Conservation (phyloP, 1,139 yeast genomes). For the Candida sanyaensis region DNA sequence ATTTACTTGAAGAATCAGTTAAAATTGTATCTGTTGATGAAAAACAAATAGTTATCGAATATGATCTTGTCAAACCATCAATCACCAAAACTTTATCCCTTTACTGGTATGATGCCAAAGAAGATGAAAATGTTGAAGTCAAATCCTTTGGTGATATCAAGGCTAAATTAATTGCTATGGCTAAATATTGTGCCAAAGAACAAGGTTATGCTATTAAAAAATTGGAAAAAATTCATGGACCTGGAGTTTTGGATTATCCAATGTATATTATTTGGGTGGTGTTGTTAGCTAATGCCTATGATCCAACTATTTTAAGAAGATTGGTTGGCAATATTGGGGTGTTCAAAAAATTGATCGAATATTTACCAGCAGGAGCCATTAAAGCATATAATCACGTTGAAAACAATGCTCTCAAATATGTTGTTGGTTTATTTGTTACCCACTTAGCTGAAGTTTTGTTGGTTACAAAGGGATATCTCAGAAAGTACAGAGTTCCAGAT, state of each 20-base stretch:
- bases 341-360: conserved; percentile 23
- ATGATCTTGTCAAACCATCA: conserved; percentile 21
- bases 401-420: conserved; percentile 18
- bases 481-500: conserved; percentile 57
- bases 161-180: conserved; percentile 64
- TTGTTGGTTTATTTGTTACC: conserved; percentile 24
- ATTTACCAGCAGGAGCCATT: conserved; percentile 23
- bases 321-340: conserved; percentile 30
- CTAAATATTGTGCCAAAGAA: conserved; percentile 63
- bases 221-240: conserved; percentile 50
- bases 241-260: conserved; percentile 23
- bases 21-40: conserved; percentile 49
- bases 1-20: conserved; percentile 27
- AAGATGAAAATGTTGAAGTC: conserved; percentile 47
- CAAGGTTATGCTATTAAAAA: conserved; percentile 65
- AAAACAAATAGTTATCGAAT: conserved; percentile 48
- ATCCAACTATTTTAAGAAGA: conserved; percentile 24
- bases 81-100: conserved; percentile 18
- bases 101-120: conserved; percentile 46
- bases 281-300: conserved; percentile 27
- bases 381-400: conserved; percentile 15
- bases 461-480: conserved; percentile 46
- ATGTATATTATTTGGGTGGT: conserved; percentile 28
- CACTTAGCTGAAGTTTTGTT: conserved; percentile 50
- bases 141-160: conserved; percentile 51